Percentiles rank a stretch among this genome's conserved stretches.
These are phyloP conservation scores for Maudiozyma saulgeensis DNA, from an alignment of 805 yeast genomes.

Conservation along the genomic window DNA sequence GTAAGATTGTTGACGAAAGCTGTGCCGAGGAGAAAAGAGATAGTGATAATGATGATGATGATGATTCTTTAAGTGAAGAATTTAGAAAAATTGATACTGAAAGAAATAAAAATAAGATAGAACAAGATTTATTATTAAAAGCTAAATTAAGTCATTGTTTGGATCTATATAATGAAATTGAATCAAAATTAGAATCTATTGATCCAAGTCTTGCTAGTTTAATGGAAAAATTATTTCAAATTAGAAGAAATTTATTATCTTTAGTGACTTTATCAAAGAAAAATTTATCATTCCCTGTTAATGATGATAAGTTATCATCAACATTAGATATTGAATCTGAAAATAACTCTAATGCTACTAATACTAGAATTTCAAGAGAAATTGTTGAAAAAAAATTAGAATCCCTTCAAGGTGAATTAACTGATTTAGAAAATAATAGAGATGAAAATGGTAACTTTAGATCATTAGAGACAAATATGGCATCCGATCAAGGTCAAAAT, in stretches of 20 bases:
- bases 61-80: slow-evolving; percentile 8
- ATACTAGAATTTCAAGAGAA: slow-evolving; percentile 11
- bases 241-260: slow-evolving; percentile 54
- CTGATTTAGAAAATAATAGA: slow-evolving; percentile 38
- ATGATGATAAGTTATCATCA: slow-evolving; percentile 6
- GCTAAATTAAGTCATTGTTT: slow-evolving; percentile 58
- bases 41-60: slow-evolving; percentile 3
- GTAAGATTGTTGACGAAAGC: slow-evolving; percentile 44
- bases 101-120: slow-evolving; percentile 37
- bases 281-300: slow-evolving; percentile 5
- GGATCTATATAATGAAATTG: slow-evolving; percentile 47
- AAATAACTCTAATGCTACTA: neutral
- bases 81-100: slow-evolving; percentile 18
- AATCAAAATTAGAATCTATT: slow-evolving; percentile 44
- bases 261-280: slow-evolving; percentile 33
- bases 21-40: slow-evolving; percentile 10
- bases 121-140: slow-evolving; percentile 52
- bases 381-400: slow-evolving; percentile 25
- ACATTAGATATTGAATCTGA: slow-evolving; percentile 4
- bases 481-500: slow-evolving; percentile 32
- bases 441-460: slow-evolving; percentile 49
- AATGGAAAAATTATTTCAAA: slow-evolving; percentile 50
- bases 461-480: slow-evolving; percentile 28
- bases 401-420: slow-evolving; percentile 32
- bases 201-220: slow-evolving; percentile 41